phyloP scores from a whole-genome alignment of 306 rosid species.

The Vicia faba region DNA sequence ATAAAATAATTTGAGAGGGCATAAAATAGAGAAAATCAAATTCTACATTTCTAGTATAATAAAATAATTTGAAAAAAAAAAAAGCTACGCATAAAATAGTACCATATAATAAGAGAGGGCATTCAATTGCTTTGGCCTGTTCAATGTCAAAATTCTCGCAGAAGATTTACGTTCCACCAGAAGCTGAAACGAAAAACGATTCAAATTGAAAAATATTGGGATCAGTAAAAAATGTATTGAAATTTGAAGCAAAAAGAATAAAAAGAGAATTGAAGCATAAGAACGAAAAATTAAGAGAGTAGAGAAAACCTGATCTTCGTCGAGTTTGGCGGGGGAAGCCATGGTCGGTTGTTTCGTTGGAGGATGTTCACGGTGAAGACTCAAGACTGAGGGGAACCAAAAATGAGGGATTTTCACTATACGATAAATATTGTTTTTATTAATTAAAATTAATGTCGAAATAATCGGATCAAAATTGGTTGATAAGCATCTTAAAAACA shows the following conservation, averaged over 20 bases:
- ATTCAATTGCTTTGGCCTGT: conserved; percentile 80
- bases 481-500: too few species aligned
- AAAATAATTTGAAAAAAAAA: conserved; percentile 14
- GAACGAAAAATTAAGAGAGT: not conserved
- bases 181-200: conserved; percentile 47
- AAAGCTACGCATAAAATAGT: conserved; percentile 4
- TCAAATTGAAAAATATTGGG: not conserved
- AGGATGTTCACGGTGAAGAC: not conserved
- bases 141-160: conserved; percentile 60
- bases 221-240: not conserved
- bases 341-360: not conserved
- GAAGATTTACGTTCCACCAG: conserved; percentile 55
- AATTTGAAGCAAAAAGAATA: not conserved
- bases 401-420: too few species aligned
- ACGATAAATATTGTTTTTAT: too few species aligned
- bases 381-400: too few species aligned
- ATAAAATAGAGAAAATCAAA: too few species aligned
- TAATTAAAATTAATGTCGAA: too few species aligned
- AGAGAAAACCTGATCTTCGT: not conserved
- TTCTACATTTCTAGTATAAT: too few species aligned
- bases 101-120: conserved; percentile 78
- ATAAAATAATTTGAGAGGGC: too few species aligned
- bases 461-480: too few species aligned
- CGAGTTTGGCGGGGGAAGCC: not conserved
- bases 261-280: not conserved